These are phyloP conservation scores for Microbotryomycetes sp. DNA, from an alignment of 1,284 basidiomycete species.

Conservation along the genomic window DNA sequence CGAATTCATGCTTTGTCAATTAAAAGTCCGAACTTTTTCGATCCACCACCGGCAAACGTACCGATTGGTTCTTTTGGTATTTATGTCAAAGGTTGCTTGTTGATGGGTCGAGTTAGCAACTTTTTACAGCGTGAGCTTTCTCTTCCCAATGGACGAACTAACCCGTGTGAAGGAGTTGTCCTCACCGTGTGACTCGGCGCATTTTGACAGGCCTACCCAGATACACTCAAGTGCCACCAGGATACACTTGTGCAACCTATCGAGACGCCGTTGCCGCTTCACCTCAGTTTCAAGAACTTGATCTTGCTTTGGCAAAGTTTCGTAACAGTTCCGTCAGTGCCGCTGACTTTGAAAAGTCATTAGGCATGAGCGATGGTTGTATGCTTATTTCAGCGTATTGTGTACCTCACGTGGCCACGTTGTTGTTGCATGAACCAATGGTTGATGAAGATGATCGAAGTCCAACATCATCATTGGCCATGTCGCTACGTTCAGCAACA, in stretches of 20 bases:
- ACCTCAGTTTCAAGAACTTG: constrained; percentile 25
- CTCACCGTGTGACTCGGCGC: neutral
- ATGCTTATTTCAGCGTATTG: constrained; percentile 19
- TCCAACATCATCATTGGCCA: constrained; percentile 16
- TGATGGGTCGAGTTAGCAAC: constrained; percentile 31
- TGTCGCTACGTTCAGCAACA: constrained; percentile 21
- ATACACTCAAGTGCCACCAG: constrained; percentile 1
- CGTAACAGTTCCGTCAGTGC: constrained; percentile 9
- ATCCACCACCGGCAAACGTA: constrained; percentile 5
- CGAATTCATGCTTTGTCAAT: constrained; percentile 18
- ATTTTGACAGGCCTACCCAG: constrained; percentile 16
- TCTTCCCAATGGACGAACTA: neutral
- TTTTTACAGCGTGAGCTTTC: constrained; percentile 16
- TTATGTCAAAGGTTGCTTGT: constrained; percentile 27
- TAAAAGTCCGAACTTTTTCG: constrained; percentile 13
- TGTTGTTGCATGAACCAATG: constrained; percentile 30
- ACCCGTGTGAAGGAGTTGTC: neutral
- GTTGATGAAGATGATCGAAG: constrained; percentile 18
- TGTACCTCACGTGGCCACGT: constrained; percentile 31
- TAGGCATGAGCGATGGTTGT: constrained; percentile 23
- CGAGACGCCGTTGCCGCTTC: neutral
- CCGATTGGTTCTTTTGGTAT: constrained; percentile 25
- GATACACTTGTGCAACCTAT: constrained; percentile 4
- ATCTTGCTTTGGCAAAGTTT: constrained; percentile 23
- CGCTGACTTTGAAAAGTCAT: constrained; percentile 15